A percentile compares a stretch with the other conserved stretches of the same genome.
These are phyloP conservation scores for Astrocystis sublimbata DNA, from an alignment of 495 filamentous ascomycete species.

Conservation along the genomic window DNA sequence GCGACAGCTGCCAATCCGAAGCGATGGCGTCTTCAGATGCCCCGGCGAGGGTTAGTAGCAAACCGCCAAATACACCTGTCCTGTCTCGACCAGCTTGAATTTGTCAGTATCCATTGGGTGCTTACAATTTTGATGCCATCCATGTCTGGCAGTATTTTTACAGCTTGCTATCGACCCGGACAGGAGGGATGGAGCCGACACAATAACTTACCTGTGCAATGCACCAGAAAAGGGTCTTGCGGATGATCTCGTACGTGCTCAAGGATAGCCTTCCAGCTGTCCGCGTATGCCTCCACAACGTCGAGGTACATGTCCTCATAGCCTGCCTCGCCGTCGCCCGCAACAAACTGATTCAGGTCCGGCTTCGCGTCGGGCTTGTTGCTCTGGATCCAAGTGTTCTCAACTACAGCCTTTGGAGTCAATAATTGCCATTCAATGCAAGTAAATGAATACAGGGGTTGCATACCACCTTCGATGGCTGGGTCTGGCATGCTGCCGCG, in stretches of 20 bases:
- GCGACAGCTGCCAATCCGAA: constrained; percentile 54
- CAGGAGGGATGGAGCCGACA: not conserved
- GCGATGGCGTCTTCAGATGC: constrained; percentile 45
- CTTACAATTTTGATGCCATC: no score
- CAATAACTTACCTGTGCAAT: constrained; percentile 51
- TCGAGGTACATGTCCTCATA: constrained; percentile 46
- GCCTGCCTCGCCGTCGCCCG: constrained; percentile 43
- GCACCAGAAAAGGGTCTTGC: constrained; percentile 42
- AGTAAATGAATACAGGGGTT: no score
- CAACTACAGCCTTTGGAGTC: no score
- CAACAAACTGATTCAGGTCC: constrained; percentile 36
- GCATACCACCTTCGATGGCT: constrained; percentile 36
- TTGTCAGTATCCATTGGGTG: not conserved
- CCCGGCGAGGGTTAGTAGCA: constrained; percentile 58
- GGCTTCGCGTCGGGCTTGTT: constrained; percentile 34
- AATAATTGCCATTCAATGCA: no score
- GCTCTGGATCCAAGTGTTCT: constrained; percentile 40
- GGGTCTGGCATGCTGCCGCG: constrained; percentile 37
- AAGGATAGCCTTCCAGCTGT: constrained; percentile 38
- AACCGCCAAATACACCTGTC: constrained; percentile 60
- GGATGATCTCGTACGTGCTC: constrained; percentile 38
- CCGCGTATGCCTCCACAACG: constrained; percentile 39
- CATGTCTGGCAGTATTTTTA: no score
- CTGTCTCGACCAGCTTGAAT: constrained; percentile 60
- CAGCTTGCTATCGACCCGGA: no score